Evolutionary conservation across 1,284 basidiomycete genomes (phyloP).

Genomic region (Porodaedalea pini): DNA sequence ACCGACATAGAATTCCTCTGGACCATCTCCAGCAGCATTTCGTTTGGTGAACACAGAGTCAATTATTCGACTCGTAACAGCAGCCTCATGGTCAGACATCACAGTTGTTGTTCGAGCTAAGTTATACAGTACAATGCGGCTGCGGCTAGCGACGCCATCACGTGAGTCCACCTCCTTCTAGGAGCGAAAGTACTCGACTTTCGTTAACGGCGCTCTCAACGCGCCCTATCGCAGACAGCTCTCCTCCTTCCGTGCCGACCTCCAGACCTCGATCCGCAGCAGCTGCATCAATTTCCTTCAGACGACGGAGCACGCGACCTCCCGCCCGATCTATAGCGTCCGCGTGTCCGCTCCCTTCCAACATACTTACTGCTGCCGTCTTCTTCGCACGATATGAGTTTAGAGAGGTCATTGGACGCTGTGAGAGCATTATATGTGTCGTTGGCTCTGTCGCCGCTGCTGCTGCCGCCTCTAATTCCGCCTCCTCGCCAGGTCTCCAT

Average conservation of each 20-base stretch:
- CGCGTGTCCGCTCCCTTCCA: constrained; percentile 26
- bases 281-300: constrained; percentile 49
- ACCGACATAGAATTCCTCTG: constrained; percentile 77
- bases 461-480: neutral
- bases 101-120: neutral
- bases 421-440: constrained; percentile 37
- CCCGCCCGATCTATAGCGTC: constrained; percentile 41
- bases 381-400: constrained; percentile 42
- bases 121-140: neutral
- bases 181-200: constrained; percentile 40
- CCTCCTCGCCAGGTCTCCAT: neutral
- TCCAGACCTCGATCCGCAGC: constrained; percentile 39
- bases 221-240: constrained; percentile 44
- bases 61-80: constrained; percentile 65
- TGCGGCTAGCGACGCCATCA: constrained; percentile 5
- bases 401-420: constrained; percentile 35
- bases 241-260: constrained; percentile 41
- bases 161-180: constrained; percentile 41
- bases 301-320: constrained; percentile 44
- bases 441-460: constrained; percentile 15
- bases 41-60: constrained; percentile 78
- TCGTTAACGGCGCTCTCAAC: constrained; percentile 47
- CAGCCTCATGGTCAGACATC: constrained; percentile 55
- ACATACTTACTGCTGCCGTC: constrained; percentile 34
- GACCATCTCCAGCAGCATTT: constrained; percentile 49